Percentiles rank a stretch among this genome's conserved stretches.
These are phyloP conservation scores for Suillus tomentosus DNA, from an alignment of 768 basidiomycete genomes.

Conservation along the genomic window DNA sequence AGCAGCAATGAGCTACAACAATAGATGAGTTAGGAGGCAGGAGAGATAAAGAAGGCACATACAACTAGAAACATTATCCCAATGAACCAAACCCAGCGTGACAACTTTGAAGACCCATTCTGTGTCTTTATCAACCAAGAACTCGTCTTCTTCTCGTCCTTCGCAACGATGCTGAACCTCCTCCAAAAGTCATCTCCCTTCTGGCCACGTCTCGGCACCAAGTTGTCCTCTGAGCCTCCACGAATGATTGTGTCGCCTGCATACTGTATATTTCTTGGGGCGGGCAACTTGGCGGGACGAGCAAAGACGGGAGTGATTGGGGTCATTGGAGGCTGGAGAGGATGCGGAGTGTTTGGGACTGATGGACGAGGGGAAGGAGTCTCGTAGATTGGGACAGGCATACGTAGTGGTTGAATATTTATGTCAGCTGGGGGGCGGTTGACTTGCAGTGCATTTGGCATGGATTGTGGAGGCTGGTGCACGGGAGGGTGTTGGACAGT, in stretches of 20 bases:
- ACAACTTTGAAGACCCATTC: conserved; percentile 49
- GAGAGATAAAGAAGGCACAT: conserved; percentile 24
- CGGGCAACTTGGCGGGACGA: conserved; percentile 49
- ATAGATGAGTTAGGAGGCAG: neutral
- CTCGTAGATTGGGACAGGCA: conserved; percentile 36
- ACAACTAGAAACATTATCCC: conserved; percentile 62
- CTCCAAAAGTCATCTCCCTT: conserved; percentile 86
- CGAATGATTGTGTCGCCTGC: conserved; percentile 59
- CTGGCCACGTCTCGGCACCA: conserved; percentile 68
- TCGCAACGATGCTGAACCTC: conserved; percentile 82
- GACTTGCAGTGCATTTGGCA: conserved; percentile 19
- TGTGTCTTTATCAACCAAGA: conserved; percentile 71
- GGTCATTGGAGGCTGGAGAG: conserved; percentile 73
- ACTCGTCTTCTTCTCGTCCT: conserved; percentile 60
- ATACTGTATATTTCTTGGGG: conserved; percentile 49
- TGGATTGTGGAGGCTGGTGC: conserved; percentile 17
- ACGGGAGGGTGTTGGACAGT: conserved; percentile 26
- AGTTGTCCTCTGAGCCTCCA: conserved; percentile 64
- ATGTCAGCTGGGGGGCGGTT: conserved; percentile 22
- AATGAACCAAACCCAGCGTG: conserved; percentile 70
- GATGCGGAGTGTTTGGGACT: conserved; percentile 63
- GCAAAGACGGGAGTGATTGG: conserved; percentile 81
- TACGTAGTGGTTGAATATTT: conserved; percentile 20
- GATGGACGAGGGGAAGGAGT: conserved; percentile 32
- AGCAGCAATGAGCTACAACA: conserved; percentile 47